A percentile compares a stretch with the other conserved stretches of the same genome.
Conservation (phyloP, 768 basidiomycete species). For the Naganishia randhawae region DNA sequence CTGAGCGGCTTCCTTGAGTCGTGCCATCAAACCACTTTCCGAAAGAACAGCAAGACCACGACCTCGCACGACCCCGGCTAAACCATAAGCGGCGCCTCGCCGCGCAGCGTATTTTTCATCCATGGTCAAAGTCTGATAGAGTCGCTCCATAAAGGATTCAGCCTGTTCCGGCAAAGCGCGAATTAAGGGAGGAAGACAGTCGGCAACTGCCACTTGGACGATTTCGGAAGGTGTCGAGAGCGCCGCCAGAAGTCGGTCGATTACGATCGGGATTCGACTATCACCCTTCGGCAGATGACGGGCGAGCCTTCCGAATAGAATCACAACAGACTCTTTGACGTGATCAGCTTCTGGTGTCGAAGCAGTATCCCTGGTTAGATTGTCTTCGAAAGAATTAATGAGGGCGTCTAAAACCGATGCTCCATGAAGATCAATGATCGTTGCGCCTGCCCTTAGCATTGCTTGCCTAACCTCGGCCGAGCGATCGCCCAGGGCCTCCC, state of each 20-base stretch:
- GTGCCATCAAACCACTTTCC: conserved; percentile 70
- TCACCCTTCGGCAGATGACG: conserved; percentile 77
- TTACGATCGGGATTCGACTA: conserved; percentile 70
- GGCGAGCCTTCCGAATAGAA: conserved; percentile 87
- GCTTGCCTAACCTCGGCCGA: conserved; percentile 72
- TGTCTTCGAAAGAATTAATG: conserved; percentile 74
- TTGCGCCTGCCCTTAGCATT: conserved; percentile 80
- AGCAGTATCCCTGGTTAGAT: conserved; percentile 59
- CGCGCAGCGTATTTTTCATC: conserved; percentile 83
- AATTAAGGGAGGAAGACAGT: conserved; percentile 85
- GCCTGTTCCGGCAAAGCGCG: conserved; percentile 62
- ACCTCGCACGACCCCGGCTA: conserved; percentile 90
- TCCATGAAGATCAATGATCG: conserved; percentile 79
- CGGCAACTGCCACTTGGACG: conserved; percentile 93
- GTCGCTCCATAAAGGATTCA: conserved; percentile 66
- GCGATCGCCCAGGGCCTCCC: conserved; percentile 82
- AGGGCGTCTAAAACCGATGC: conserved; percentile 65
- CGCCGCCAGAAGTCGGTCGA: conserved; percentile 79
- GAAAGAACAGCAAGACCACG: conserved; percentile 80
- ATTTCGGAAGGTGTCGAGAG: conserved; percentile 91
- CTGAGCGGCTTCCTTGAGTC: conserved; percentile 70
- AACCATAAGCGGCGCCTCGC: conserved; percentile 95
- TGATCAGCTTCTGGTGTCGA: conserved; percentile 73
- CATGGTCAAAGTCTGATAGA: conserved; percentile 72
- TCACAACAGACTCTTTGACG: conserved; percentile 90